Conservation (phyloP, 345 rosid species). For the Psidium friedrichsthalianum region DNA sequence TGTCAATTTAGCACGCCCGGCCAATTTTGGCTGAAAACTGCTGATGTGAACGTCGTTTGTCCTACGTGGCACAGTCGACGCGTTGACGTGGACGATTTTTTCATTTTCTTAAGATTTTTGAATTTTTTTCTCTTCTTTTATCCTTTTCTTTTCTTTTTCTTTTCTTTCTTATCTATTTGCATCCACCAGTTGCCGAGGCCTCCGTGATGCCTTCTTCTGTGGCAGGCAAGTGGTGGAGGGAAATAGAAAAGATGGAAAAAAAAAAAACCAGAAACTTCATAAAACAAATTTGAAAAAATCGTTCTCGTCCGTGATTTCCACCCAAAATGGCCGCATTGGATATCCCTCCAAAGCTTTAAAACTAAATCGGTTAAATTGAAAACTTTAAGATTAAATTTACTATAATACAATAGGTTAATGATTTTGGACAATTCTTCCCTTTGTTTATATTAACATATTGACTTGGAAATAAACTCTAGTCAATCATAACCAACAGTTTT, state of each 20-base stretch:
- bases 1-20: not conserved
- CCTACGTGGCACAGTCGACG: rapidly evolving
- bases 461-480: not conserved
- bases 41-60: not conserved
- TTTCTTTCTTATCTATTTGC: not conserved
- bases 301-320: not conserved
- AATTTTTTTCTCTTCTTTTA: not conserved
- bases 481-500: not conserved
- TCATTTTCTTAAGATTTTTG: not conserved
- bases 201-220: not conserved
- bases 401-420: not conserved
- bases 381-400: not conserved
- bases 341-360: not conserved
- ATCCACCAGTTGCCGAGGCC: rapidly evolving
- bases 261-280: not conserved
- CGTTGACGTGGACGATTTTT: not conserved
- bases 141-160: not conserved
- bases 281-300: not conserved
- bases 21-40: rapidly evolving
- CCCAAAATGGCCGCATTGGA: rapidly evolving
- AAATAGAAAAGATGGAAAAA: not conserved
- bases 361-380: not conserved
- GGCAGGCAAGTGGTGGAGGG: rapidly evolving
- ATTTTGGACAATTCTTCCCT: not conserved
- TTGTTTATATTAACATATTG: not conserved